Evolutionary conservation across 106 monocot genomes (phyloP).

Genomic region (Apostasia shenzhenica): DNA sequence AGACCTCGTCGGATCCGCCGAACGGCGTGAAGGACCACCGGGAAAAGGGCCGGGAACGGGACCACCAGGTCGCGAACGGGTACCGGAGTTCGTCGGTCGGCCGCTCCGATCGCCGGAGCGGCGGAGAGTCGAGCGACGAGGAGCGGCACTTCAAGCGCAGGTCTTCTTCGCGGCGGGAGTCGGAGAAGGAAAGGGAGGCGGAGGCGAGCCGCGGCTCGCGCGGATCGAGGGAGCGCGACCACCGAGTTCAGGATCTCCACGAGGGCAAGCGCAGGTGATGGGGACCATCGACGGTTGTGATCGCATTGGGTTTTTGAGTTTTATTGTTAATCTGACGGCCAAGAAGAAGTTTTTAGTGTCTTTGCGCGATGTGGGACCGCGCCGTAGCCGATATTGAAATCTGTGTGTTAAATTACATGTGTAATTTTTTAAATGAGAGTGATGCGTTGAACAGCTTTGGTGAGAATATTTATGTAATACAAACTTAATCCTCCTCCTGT

Average conservation of each 20-base stretch:
- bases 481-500: too few relatives aligned
- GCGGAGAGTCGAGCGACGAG: constrained; percentile 34
- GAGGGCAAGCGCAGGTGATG: constrained; percentile 1
- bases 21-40: constrained; percentile 36
- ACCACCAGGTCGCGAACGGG: not conserved
- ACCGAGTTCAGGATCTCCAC: not conserved
- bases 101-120: not conserved
- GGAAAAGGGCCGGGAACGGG: constrained; percentile 5
- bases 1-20: constrained; percentile 11
- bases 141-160: constrained; percentile 62
- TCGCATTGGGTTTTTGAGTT: not conserved
- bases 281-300: not conserved
- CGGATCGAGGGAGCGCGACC: constrained; percentile 1
- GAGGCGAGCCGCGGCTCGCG: not conserved
- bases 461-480: too few relatives aligned
- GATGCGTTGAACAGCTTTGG: too few relatives aligned
- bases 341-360: too few relatives aligned
- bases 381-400: too few relatives aligned
- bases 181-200: not conserved
- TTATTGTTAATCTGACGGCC: not conserved
- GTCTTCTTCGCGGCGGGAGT: constrained; percentile 17
- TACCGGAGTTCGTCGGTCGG: not conserved
- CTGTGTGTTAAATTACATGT: too few relatives aligned
- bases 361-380: not conserved
- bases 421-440: too few relatives aligned